Conservation (phyloP, 345 rosid species). For the Psidium guajava region DNA sequence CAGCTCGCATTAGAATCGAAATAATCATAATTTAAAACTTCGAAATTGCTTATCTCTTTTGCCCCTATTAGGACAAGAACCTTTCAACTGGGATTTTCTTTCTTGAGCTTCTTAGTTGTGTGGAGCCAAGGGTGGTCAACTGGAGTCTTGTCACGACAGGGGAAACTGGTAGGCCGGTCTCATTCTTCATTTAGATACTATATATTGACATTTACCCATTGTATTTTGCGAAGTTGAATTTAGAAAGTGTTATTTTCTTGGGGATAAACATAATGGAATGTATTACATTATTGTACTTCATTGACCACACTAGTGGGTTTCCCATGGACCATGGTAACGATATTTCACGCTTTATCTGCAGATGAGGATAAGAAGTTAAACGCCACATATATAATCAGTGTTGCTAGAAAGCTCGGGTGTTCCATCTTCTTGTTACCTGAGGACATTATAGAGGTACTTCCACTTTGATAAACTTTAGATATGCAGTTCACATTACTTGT, state of each 20-base stretch:
- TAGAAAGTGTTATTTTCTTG: not conserved
- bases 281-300: not conserved
- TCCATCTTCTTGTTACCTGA: slow-evolving; percentile 96
- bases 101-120: slow-evolving; percentile 74
- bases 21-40: not conserved
- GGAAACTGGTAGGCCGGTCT: slow-evolving; percentile 32
- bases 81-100: slow-evolving; percentile 75
- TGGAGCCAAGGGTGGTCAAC: slow-evolving; percentile 72
- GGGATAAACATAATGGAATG: not conserved
- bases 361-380: slow-evolving; percentile 94
- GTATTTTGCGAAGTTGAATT: not conserved
- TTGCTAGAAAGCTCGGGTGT: slow-evolving; percentile 95
- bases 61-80: slow-evolving; percentile 43
- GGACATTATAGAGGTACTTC: slow-evolving; percentile 81
- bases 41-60: not conserved
- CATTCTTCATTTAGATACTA: not conserved
- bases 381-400: slow-evolving; percentile 94
- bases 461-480: not conserved
- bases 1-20: not conserved
- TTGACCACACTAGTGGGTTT: not conserved
- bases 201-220: not conserved
- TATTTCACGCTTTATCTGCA: slow-evolving; percentile 18
- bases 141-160: slow-evolving; percentile 91
- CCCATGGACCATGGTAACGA: not conserved
- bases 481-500: not conserved